Evolutionary conservation across 2,329 filamentous ascomycete genomes (phyloP), one percentile per base, ranked within the genome.

Genomic region (Aaosphaeria arxii): DNA sequence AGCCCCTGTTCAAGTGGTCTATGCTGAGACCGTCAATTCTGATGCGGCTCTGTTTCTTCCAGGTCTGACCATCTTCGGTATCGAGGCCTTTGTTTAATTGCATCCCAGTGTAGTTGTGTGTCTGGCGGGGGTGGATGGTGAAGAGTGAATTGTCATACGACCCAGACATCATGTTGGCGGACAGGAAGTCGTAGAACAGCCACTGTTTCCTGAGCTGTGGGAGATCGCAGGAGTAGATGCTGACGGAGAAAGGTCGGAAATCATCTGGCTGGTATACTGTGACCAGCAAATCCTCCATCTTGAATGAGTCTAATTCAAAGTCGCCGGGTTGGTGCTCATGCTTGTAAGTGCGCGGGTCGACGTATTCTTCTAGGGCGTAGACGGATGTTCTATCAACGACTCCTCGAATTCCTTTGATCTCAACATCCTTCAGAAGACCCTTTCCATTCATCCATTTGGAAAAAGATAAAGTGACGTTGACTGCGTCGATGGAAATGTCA

Each of bases 381-480:
- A 99, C 88, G 42, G 85, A 87, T 1, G 91, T 96, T 50, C 94
- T 83, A 70, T 99, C 94, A 40, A 99, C 80, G 5, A 97, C 89
- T 24, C 94, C 94, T 50, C 94, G 83, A 30, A 99, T 88, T 4
- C 94, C 94, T 64, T 91, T 94, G 45, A 99, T 86, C 64, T 96
- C 91, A 39, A 99, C 94, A 65, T 97, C 89, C 59, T 89, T 86
- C 6, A 99, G 76, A 5, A 95, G 79, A 0, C 94, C 94, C 69
- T 92, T 96, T 24, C 94, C 92, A 59, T 96, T 97, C 83, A 95
- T 95, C 94, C 94, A 99, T 67, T 96, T 97, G n/a, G 91, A 80
- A 59, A 99, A 97, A 0, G 94, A 99, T 29, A 99, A 71, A 0
- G 92, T 97, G 39, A 99, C 92, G 63, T 99, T 96, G 52, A 99